Percentiles rank a stretch among this genome's conserved stretches.
Evolutionary conservation across 805 yeast genomes (phyloP).

Genomic region (Suhomyces sp.): DNA sequence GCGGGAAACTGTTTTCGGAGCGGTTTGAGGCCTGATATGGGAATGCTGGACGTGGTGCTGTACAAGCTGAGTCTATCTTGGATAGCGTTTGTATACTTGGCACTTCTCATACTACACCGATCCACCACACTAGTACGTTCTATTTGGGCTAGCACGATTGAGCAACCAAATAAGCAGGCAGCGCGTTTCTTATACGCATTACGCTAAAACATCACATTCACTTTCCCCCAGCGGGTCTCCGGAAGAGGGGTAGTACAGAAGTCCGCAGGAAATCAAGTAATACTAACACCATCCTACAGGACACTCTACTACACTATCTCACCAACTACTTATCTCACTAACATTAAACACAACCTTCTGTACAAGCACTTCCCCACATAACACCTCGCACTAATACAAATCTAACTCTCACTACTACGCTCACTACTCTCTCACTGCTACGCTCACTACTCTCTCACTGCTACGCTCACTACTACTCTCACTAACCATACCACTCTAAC

Average conservation of each 20-base stretch:
- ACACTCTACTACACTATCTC: too few relatives aligned
- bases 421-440: too few relatives aligned
- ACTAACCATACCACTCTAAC: too few relatives aligned
- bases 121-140: background rate
- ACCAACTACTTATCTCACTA: too few relatives aligned
- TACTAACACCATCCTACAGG: too few relatives aligned
- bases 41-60: conserved; percentile 21
- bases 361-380: too few relatives aligned
- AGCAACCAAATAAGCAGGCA: background rate
- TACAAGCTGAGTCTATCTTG: conserved; percentile 31
- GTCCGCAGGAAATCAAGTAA: background rate
- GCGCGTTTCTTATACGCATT: background rate
- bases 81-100: conserved; percentile 29
- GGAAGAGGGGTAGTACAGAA: background rate
- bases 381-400: too few relatives aligned
- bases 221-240: background rate
- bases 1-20: conserved; percentile 23
- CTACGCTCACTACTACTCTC: too few relatives aligned
- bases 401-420: too few relatives aligned
- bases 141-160: background rate
- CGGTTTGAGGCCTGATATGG: conserved; percentile 26
- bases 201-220: background rate
- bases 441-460: too few relatives aligned
- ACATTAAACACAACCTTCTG: too few relatives aligned
- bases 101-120: conserved; percentile 13